Evolutionary conservation across 768 basidiomycete species (phyloP), one percentile per base, ranked within the genome.

Genomic region (Antrodiella citrinella): DNA sequence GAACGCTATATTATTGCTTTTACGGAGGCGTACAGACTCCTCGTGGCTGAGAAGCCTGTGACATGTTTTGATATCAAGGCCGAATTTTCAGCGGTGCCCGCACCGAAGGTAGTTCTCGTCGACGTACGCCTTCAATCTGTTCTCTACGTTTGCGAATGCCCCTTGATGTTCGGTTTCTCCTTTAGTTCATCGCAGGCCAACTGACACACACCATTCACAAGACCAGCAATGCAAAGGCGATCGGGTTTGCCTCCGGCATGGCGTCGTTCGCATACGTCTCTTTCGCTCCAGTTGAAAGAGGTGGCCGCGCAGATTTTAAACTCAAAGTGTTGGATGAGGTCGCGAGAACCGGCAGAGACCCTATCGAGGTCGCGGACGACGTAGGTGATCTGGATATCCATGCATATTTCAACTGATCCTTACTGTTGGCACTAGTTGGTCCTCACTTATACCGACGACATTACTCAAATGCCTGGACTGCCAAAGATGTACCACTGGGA

Each of bases 401-500:
- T 22, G 35, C 35, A 38, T 10, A 38, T 18, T 18, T 18, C 9
- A 10, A 19, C 10, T n/a, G n/a, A n/a, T n/a, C n/a, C n/a, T n/a
- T n/a, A n/a, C n/a, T n/a, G n/a, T n/a, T n/a, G n/a, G n/a, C n/a
- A n/a, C n/a, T n/a, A 35, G 30, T 7, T 35, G 15, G 30, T 35
- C 7, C 30, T 7, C 12, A 9, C 4, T 19, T 35, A 18, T n/a
- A 46, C 5, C 20, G 22, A 19, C 18, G n/a, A 5, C 2, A 40
- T 38, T 19, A 38, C 47, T 19, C 12, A 48, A 10, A 25, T 53
- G 4, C 47, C 51, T 25, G 47, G 51, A 2, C 18, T 53, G 4
- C 51, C 51, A 13, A 35, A 38, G 3, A 44, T 53, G 47, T 49
- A 53, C 24, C 38, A 53, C 26, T 49, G 49, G 21, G 51, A 53